A percentile compares a stretch with the other conserved stretches of the same genome.
phyloP scores from a whole-genome alignment of 73 alveolate genomes.

The Paramecium pentaurelia region DNA sequence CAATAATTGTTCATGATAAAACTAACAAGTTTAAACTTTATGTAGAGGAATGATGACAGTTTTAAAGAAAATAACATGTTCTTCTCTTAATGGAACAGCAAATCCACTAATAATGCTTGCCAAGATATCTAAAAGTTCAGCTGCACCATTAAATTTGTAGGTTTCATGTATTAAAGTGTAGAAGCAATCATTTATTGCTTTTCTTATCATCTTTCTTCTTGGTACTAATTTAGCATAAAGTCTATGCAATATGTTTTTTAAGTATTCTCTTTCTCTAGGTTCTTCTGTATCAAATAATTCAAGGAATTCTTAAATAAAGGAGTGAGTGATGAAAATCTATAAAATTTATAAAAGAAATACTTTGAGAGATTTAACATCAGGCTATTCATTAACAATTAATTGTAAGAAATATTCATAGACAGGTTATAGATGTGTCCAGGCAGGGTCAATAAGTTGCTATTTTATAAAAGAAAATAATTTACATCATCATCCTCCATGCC shows the following conservation, averaged over 20 bases:
- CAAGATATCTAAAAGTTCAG: conserved; percentile 84
- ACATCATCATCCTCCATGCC: conserved; percentile 68
- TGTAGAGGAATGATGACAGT: conserved; percentile 88
- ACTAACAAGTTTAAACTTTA: conserved; percentile 86
- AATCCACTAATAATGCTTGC: conserved; percentile 90
- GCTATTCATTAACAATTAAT: conserved; percentile 74
- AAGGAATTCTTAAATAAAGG: conserved; percentile 71
- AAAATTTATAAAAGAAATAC: conserved; percentile 52
- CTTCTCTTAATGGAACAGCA: conserved; percentile 93
- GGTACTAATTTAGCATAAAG: conserved; percentile 89
- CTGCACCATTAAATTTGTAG: conserved; percentile 90
- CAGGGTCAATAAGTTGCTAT: conserved; percentile 67
- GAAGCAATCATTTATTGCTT: conserved; percentile 90
- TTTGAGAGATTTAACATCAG: conserved; percentile 71
- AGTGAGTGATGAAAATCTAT: conserved; percentile 70
- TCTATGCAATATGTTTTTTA: conserved; percentile 84
- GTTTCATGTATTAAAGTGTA: conserved; percentile 85
- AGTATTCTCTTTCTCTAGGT: conserved; percentile 79
- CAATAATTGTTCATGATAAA: conserved; percentile 87
- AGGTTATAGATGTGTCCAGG: conserved; percentile 81
- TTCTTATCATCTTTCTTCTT: conserved; percentile 82
- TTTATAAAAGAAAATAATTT: neutral
- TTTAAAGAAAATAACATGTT: conserved; percentile 89
- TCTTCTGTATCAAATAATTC: conserved; percentile 80
- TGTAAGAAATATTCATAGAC: conserved; percentile 77